These are phyloP conservation scores for Cercospora beticola DNA, from an alignment of 2,329 filamentous ascomycete genomes.

Conservation along the genomic window DNA sequence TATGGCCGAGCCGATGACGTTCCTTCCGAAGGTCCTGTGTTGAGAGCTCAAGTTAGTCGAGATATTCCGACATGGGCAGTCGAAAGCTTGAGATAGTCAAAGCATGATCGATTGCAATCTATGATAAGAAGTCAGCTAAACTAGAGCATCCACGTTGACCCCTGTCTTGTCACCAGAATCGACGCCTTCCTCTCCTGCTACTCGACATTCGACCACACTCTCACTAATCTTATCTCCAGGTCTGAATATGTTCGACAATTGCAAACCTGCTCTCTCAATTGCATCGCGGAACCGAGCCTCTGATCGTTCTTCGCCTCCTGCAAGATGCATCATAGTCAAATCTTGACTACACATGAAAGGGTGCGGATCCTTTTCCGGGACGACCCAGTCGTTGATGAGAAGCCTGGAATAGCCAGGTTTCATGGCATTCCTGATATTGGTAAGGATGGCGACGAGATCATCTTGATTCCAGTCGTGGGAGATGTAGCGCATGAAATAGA, in stretches of 20 bases:
- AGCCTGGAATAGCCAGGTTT: slow-evolving; percentile 36
- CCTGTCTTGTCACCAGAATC: neutral
- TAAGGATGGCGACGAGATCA: slow-evolving; percentile 31
- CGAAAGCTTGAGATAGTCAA: neutral
- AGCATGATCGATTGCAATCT: neutral
- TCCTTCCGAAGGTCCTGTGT: neutral
- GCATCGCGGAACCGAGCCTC: slow-evolving; percentile 10
- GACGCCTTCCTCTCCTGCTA: neutral
- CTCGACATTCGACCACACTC: slow-evolving; percentile 8
- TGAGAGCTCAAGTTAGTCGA: neutral
- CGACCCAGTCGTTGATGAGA: slow-evolving; percentile 37
- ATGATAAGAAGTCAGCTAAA: neutral
- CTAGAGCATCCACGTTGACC: neutral
- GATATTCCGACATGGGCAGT: neutral
- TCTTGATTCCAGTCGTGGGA: slow-evolving; percentile 38
- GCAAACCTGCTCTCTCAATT: slow-evolving; percentile 3
- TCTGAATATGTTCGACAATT: slow-evolving; percentile 4
- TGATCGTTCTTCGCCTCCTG: slow-evolving; percentile 6
- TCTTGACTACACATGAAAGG: slow-evolving; percentile 11
- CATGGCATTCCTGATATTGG: slow-evolving; percentile 29
- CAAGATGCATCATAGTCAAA: slow-evolving; percentile 11
- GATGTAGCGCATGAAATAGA: slow-evolving; percentile 33
- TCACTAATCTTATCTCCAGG: slow-evolving; percentile 9
- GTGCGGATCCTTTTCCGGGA: slow-evolving; percentile 27
- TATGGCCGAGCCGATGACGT: neutral